phyloP scores from a whole-genome alignment of 192 early-diverging fungal genomes.

The Pilobolus umbonatus region DNA sequence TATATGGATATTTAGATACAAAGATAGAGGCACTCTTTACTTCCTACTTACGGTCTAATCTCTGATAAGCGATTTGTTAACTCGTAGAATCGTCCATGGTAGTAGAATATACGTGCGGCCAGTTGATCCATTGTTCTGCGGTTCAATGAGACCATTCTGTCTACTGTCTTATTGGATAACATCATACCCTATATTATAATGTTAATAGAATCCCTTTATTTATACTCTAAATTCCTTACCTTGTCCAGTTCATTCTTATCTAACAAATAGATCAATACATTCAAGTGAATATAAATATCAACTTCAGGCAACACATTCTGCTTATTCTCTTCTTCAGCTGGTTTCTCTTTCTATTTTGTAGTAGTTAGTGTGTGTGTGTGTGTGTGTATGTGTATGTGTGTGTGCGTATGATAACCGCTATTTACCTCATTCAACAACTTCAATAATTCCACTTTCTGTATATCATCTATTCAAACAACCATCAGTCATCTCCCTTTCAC shows the following conservation, averaged over 20 bases:
- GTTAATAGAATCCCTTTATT: background rate
- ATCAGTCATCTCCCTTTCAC: background rate
- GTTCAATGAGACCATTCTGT: constrained; percentile 62
- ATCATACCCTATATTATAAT: constrained; percentile 51
- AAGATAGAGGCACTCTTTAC: background rate
- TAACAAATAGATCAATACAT: constrained; percentile 77
- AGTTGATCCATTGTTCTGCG: constrained; percentile 89
- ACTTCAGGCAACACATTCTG: constrained; percentile 61
- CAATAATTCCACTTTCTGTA: constrained; percentile 29
- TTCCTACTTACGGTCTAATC: constrained; percentile 61
- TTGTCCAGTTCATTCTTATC: constrained; percentile 69
- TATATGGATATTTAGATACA: constrained; percentile 15
- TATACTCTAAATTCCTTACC: constrained; percentile 34
- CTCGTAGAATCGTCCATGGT: constrained; percentile 90
- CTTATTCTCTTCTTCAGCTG: constrained; percentile 11
- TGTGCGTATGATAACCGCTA: background rate
- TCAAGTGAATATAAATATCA: constrained; percentile 77
- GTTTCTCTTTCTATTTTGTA: background rate
- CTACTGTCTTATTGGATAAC: constrained; percentile 62
- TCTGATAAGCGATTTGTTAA: constrained; percentile 64
- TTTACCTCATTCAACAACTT: constrained; percentile 34
- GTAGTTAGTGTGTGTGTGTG: background rate
- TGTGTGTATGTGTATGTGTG: background rate
- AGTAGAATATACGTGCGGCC: constrained; percentile 88
- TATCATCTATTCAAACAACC: constrained; percentile 15